Conservation (phyloP, 2,329 filamentous ascomycete species). For the Eutypa lata region DNA sequence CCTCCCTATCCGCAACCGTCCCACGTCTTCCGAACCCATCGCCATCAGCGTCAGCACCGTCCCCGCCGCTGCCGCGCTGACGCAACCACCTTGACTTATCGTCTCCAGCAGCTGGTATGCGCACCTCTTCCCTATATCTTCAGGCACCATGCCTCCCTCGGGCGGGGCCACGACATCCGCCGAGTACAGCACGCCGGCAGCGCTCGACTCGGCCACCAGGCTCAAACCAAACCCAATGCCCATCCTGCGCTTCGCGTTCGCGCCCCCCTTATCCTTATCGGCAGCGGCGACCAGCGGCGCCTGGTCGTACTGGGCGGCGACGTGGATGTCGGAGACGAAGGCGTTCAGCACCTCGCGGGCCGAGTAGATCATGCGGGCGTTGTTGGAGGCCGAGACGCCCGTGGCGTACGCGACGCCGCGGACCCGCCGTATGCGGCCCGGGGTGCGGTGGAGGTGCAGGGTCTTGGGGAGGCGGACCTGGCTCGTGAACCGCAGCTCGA, state of each 20-base stretch:
- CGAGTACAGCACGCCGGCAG: conserved; percentile 76
- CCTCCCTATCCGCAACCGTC: conserved; percentile 75
- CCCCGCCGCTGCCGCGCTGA: conserved; percentile 65
- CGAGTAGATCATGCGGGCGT: conserved; percentile 89
- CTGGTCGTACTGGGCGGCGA: conserved; percentile 76
- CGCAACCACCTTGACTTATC: conserved; percentile 79
- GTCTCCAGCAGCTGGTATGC: conserved; percentile 86
- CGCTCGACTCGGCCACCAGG: conserved; percentile 87
- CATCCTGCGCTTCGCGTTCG: conserved; percentile 60
- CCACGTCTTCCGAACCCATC: conserved; percentile 96
- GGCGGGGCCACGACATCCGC: conserved; percentile 77
- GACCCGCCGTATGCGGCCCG: conserved; percentile 83
- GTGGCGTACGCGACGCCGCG: conserved; percentile 91
- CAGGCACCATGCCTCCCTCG: conserved; percentile 76
- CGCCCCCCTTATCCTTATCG: conserved; percentile 44
- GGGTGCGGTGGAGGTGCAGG: conserved; percentile 76
- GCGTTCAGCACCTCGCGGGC: conserved; percentile 84
- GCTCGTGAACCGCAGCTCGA: conserved; percentile 91
- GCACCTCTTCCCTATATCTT: conserved; percentile 85
- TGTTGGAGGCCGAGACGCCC: conserved; percentile 89
- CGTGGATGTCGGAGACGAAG: conserved; percentile 83
- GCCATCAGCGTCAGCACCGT: conserved; percentile 89
- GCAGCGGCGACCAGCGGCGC: conserved; percentile 52
- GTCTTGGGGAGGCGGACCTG: conserved; percentile 94
- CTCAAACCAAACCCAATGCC: conserved; percentile 91